Conservation (phyloP, 331 rosid genomes). For the Rhamnella rubrinervis region DNA sequence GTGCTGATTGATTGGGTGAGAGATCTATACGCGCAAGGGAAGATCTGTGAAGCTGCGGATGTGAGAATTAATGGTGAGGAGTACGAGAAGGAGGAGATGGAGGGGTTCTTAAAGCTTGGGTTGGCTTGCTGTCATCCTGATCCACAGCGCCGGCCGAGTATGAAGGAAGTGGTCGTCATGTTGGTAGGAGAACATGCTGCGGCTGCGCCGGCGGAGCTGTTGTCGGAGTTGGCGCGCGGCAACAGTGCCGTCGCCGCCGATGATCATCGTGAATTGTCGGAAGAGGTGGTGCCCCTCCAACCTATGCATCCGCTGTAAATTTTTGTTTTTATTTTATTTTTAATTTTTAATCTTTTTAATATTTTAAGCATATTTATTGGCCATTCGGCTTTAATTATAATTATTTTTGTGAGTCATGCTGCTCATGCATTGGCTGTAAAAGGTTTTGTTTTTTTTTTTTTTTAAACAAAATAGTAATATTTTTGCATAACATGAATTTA, state of each 20-base stretch:
- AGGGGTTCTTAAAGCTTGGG: slow-evolving; percentile 73
- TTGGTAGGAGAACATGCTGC: slow-evolving; percentile 44
- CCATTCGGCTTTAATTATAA: not conserved
- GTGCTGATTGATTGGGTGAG: slow-evolving; percentile 87
- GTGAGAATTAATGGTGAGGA: slow-evolving; percentile 39
- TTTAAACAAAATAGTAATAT: no score
- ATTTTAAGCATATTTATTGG: not conserved
- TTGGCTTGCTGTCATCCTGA: slow-evolving; percentile 85
- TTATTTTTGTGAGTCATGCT: not conserved
- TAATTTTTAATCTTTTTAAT: not conserved
- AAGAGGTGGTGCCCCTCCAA: slow-evolving; percentile 25
- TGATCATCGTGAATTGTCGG: not conserved
- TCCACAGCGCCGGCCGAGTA: slow-evolving; percentile 68
- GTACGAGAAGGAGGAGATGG: slow-evolving; percentile 61
- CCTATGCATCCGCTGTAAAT: slow-evolving; percentile 9
- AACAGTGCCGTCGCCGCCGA: not conserved
- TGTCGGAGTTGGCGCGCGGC: slow-evolving; percentile 43
- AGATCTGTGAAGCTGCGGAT: slow-evolving; percentile 60
- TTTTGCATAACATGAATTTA: no score
- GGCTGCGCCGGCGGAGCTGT: slow-evolving; percentile 37
- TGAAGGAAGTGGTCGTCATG: slow-evolving; percentile 70
- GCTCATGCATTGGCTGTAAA: no score
- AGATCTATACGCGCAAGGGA: slow-evolving; percentile 48
- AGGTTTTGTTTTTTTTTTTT: no score
- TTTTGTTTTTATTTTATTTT: no score